Percentiles rank a stretch among this genome's conserved stretches.
Evolutionary conservation across 345 rosid species (phyloP).

Genomic region (Gossypium australe): DNA sequence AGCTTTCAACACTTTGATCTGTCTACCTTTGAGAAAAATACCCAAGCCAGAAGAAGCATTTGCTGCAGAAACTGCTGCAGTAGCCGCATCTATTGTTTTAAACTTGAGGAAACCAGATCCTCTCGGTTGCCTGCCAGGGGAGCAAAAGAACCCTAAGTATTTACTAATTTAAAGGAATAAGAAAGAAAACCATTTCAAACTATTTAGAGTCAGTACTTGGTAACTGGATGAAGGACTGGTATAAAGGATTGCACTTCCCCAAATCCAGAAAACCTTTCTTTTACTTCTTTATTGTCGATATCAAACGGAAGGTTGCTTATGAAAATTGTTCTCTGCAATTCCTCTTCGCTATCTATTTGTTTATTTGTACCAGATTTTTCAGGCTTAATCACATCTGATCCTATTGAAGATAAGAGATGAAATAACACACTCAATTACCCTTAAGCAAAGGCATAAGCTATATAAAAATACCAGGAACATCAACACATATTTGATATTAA

Average conservation of each 20-base stretch:
- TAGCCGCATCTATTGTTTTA: conserved; percentile 59
- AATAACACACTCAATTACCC: not conserved
- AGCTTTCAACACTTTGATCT: conserved; percentile 65
- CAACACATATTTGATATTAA: not conserved
- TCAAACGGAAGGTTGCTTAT: conserved; percentile 88
- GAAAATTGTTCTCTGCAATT: conserved; percentile 67
- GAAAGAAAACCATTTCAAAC: conserved; percentile 6
- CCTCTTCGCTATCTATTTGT: conserved; percentile 43
- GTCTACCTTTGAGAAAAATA: conserved; percentile 76
- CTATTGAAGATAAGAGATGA: conserved; percentile 1
- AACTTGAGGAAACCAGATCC: conserved; percentile 94
- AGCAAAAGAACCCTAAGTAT: conserved; percentile 12
- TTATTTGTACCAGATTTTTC: conserved; percentile 34
- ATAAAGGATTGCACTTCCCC: conserved; percentile 68
- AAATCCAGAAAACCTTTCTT: conserved; percentile 62
- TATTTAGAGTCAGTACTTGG: conserved; percentile 49
- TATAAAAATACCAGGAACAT: not conserved
- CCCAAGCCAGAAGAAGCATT: conserved; percentile 56
- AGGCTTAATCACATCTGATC: conserved; percentile 30
- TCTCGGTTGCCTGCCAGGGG: conserved; percentile 65
- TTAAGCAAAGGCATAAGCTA: not conserved
- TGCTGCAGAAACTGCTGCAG: conserved; percentile 74
- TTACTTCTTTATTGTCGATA: conserved; percentile 59
- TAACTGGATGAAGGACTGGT: conserved; percentile 79
- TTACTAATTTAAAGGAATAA: not conserved